Evolutionary conservation across 129 eudicot species (phyloP), one percentile per base, ranked within the genome.

Genomic region (Flaveria ramosissima): DNA sequence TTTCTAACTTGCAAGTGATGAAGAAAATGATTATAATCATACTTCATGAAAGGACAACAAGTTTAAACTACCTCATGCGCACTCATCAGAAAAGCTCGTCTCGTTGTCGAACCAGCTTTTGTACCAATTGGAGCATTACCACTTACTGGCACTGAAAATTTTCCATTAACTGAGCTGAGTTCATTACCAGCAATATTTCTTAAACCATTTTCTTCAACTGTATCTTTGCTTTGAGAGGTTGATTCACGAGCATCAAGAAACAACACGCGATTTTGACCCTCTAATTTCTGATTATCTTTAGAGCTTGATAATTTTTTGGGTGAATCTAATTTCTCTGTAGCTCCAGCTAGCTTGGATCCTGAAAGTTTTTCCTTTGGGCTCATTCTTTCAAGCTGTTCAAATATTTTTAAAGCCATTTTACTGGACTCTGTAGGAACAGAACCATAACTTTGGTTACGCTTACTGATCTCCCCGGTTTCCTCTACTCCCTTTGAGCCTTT

Each of bases 341-440:
- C 46, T 50, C 75, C 66, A 79, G 75, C 82, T 26, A 76, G 74
- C 50, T 84, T 89, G 59, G 82, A 73, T 36, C 73, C 90, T 57
- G 90, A 48, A 62, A 84, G 77, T 68, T 89, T 93, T 30, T 88
- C 92, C 71, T 87, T 88, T 1, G 96, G 92, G 81, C 86, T 73
- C 74, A 94, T 23, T 72, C 82, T 94, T 53, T 94, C 99, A 45
- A 91, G 96, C 36, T 91, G 97, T 82, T 91, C 84, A 72, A 91
- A 78, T 77, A 89, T 95, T 77, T 79, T 89, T 2, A 88, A 71
- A 71, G 95, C 97, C 89, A 83, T 86, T 84, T 87, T 85, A 72
- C 80, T 83, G 6, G 99, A 91, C 77, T 87, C 81, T 2, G 90
- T 81, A 61, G 97, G 96, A 72, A 91, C 92, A 63, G 71, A 78